Base-by-base conservation (phyloP, 805 yeast species). In the Lipomyces mesembrius region DNA sequence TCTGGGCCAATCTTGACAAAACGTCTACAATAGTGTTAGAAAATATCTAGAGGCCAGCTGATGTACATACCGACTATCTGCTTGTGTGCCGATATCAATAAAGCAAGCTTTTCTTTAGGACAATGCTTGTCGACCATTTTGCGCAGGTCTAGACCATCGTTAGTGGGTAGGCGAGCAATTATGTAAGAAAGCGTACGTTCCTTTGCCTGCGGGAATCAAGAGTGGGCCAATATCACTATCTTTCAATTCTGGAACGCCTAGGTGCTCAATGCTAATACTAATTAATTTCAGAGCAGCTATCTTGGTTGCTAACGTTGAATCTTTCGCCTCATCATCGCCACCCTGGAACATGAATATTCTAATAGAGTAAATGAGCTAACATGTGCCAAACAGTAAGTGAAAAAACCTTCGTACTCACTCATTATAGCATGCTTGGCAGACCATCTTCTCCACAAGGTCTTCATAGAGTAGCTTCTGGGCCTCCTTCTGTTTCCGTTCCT, bases 361-460 rank as follows among this genome's bases (percentile, higher is more conserved):
- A 34, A 8, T 22, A n/a, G 49, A 17, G 17, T 2, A 52, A 52
- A 25, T 52, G 8, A 52, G 35, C 55, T 27, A 52, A 17, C 49
- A 17, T 6, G 49, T 5, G 8, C 9, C 1, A n/a, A 12, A 17
- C 25, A 43, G 49, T n/a, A 43, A n/a, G 9, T 43, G 9, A 17
- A n/a, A n/a, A n/a, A n/a, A n/a, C n/a, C 22, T 43, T 17, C 25
- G 22, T 43, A 43, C 55, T 20, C 22, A 60, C 59, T 61, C 66
- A 25, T 72, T 70, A 68, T 80, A 78, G 22, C 79, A 76, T 17
- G 71, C 71, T 29, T 73, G 73, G 63, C 82, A 78, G 3, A 79
- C 79, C 53, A 73, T 72, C 17, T 72, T 72, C 70, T 80, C 83
- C 0, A 79, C 79, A 7, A 75, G 70, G 62, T 77, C 82, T 39